Base-by-base conservation (phyloP, 2,329 filamentous ascomycete genomes). In the Aspergillus spinulosporus region DNA sequence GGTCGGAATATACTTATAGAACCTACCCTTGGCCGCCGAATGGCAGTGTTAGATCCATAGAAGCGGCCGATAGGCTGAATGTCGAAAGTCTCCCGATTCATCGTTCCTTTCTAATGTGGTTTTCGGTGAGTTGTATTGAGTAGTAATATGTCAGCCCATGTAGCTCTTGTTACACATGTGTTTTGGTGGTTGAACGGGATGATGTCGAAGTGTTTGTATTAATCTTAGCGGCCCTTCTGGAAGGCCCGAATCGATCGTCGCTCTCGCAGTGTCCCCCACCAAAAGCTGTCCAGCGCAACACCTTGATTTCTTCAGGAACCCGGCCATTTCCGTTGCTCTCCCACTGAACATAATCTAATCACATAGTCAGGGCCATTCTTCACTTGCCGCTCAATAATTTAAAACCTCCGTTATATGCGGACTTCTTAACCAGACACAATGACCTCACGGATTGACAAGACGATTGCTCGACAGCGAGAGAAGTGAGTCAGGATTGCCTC, bases 381-480 rank as follows among this genome's bases (percentile, higher is more conserved):
- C 34, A 4, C 15, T 9, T 29, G 12, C 48, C 21, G 21, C 21
- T 21, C 15, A 43, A 32, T 48, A 28, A 11, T 47, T 15, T 8
- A 34, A 15, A 4, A 21, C 15, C 5, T 47, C 36, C n/a, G 3
- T 40, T 47, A 5, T 44, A 5, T 14, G 42, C 42, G 45, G n/a
- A 39, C 43, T 14, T 39, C 40, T 21, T 21, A 21, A 21, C 21
- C 37, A 34, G 49, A 42, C 51, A 67, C 52, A 44, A 76, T 76
- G 74, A 74, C 74, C 48, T 76, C 74, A 49, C 68, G 69, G 15
- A 88, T 89, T 55, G 84, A 88, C 59, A 89, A 88, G 75, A 88
- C 87, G 44, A 85, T 89, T 65, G 83, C 84, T 59, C 82, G 87
- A 54, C 87, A 97, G 73, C 89, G 93, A 77, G 82, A 89, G 75